Evolutionary conservation across 306 rosid species (phyloP), one percentile per base, ranked within the genome.

Genomic region (Quercus glauca): DNA sequence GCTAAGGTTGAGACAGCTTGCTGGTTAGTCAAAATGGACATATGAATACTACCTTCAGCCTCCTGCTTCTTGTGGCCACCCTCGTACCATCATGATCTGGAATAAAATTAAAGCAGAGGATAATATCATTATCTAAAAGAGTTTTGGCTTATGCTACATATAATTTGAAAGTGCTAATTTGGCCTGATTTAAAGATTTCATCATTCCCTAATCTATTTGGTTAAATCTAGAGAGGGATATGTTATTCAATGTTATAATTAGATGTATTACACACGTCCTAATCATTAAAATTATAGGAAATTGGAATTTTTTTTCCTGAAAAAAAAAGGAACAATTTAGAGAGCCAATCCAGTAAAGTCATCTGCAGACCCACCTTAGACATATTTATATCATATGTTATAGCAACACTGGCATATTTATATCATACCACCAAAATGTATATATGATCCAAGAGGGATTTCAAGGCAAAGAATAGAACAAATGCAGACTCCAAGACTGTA

Each of bases 11-110:
- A 29, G 61, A 49, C 19, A 19, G 23, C 45, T 23, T 69, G 18
- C 11, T 33, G 25, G 5, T 21, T 17, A 17, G 31, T 49, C 53
- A 25, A 21, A 60, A 58, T 20, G 26, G 25, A 71, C 21, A 53
- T 14, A 67, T 29, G 21, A 26, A n/a, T 23, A 15, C 14, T 89
- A 92, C 97, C 98, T 90, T 90, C 71, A 94, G 81, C 80, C 86
- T 92, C 81, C 96, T 85, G 83, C 81, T 84, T 53, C 1, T 20
- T 11, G 53, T 6, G 77, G 58, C 80, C 79, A 23, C 26, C 19
- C 79, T 76, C 59, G 78, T 15, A 23, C 78, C 80, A 19, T 72
- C 89, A 33, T 20, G 85, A 80, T 76, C 97, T 92, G 86, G 21
- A 18, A 49, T 55, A 23, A 29, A 69, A 78, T 67, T 31, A 6